phyloP scores from a whole-genome alignment of 768 basidiomycete genomes.

The Podaxis sp. region DNA sequence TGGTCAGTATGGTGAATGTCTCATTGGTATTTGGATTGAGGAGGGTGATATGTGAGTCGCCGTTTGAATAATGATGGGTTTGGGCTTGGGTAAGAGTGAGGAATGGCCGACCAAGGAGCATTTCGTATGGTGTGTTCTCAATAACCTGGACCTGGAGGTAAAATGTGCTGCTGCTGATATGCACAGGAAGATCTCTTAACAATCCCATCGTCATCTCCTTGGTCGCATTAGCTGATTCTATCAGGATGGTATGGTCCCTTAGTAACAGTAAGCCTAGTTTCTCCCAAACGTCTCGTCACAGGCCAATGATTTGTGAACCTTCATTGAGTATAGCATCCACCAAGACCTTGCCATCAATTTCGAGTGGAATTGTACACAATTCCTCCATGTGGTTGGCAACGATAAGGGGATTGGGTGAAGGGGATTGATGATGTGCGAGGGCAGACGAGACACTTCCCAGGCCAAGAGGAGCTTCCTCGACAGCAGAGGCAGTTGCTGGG shows the following conservation, averaged over 20 bases:
- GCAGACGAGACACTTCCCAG: background rate
- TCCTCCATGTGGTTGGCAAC: conserved; percentile 15
- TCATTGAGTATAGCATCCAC: background rate
- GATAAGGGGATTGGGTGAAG: background rate
- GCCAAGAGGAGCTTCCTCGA: background rate
- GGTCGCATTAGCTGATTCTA: conserved; percentile 16
- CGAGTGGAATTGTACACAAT: conserved; percentile 3
- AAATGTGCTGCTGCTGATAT: conserved; percentile 16
- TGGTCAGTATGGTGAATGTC: background rate
- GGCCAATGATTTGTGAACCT: conserved; percentile 9
- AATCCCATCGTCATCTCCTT: conserved; percentile 14
- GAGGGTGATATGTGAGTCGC: conserved; percentile 12
- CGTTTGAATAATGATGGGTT: too few relatives aligned
- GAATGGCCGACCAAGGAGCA: conserved; percentile 20
- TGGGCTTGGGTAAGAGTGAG: conserved; percentile 6
- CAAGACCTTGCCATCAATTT: background rate
- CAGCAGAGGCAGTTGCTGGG: background rate
- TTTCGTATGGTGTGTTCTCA: conserved; percentile 20
- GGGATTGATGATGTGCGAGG: background rate
- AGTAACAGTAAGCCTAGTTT: conserved; percentile 5
- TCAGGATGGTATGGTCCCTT: conserved; percentile 11
- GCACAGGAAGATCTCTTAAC: conserved; percentile 10
- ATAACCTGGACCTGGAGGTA: conserved; percentile 22
- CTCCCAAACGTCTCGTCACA: conserved; percentile 13
- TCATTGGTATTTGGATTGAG: conserved; percentile 8